Evolutionary conservation across 148 eudicot species (phyloP), one percentile per base, ranked within the genome.

Genomic region (Selenicereus undatus): DNA sequence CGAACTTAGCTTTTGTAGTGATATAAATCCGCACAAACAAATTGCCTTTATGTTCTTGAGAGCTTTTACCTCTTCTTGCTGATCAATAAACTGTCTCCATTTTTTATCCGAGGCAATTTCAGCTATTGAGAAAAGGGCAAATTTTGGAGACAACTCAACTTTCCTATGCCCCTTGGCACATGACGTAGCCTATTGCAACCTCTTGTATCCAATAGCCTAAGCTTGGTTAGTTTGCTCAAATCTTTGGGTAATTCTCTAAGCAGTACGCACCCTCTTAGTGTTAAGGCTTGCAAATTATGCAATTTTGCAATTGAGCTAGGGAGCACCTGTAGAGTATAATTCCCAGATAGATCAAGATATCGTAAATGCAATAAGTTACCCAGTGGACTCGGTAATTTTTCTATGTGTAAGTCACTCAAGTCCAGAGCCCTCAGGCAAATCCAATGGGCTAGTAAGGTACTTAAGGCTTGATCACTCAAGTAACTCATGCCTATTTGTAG

Each of bases 11-110:
- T 18, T 29, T 2, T 3, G 20, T 5, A 54, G 13, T 5, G 1
- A 79, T 68, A 3, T 0, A 0, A 8, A 83, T 83, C 1, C 2
- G 30, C 4, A 84, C 64, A 18, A 1, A 0, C 11, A 80, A 80
- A 36, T 3, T 4, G 4, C 60, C 60, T 16, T 54, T 5, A 54
- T 2, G 60, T 18, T 54, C 21, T 54, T 62, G 16, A 82, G 73
- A 48, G 72, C 51, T 8, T 60, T 43, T 51, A 79, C 60, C 54
- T 70, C 69, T 69, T 75, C 36, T 6, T 79, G 22, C 22, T 54
- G 60, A 54, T 54, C 14, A 60, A 20, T 45, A 58, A 17, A 22
- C 8, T 9, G 8, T 50, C 50, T 1, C 64, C 76, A 12, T 68
- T 18, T 5, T 21, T 54, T 16, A 54, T 21, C 5, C 21, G 60